These are phyloP conservation scores for Cichorium intybus DNA, from an alignment of 140 eudicot species.

Conservation along the genomic window DNA sequence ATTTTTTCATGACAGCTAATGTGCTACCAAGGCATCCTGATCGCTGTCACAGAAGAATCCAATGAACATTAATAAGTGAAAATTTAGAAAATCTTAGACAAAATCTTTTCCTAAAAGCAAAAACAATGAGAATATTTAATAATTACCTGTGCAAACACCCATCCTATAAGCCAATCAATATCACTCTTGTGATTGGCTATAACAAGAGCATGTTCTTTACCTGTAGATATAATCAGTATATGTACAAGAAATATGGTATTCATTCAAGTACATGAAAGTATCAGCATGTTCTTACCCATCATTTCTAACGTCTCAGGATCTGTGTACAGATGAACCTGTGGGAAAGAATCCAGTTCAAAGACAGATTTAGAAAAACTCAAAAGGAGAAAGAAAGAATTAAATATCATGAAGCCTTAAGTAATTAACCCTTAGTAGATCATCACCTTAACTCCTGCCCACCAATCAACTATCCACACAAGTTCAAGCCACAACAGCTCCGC, in stretches of 20 bases:
- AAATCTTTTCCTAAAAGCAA: neutral
- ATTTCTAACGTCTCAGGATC: constrained; percentile 59
- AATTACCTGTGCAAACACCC: constrained; percentile 92
- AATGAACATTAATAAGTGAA: constrained; percentile 14
- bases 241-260: neutral
- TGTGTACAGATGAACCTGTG: constrained; percentile 68
- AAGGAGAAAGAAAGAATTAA: neutral
- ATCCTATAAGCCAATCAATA: constrained; percentile 96
- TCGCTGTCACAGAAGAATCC: constrained; percentile 53
- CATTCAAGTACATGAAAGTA: neutral
- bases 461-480: constrained; percentile 87
- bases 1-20: constrained; percentile 74
- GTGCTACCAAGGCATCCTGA: constrained; percentile 79
- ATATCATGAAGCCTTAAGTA: constrained; percentile 11
- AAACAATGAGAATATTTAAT: constrained; percentile 11
- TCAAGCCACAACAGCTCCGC: constrained; percentile 89
- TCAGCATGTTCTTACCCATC: constrained; percentile 62
- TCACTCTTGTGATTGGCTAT: constrained; percentile 84
- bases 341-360: neutral
- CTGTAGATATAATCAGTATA: constrained; percentile 37
- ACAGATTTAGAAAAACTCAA: neutral
- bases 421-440: constrained; percentile 16
- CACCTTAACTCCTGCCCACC: constrained; percentile 98
- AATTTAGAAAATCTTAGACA: neutral
- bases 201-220: constrained; percentile 95